Evolutionary conservation across 2,329 filamentous ascomycete genomes (phyloP).

Genomic region (Sordariomycetes sp.): DNA sequence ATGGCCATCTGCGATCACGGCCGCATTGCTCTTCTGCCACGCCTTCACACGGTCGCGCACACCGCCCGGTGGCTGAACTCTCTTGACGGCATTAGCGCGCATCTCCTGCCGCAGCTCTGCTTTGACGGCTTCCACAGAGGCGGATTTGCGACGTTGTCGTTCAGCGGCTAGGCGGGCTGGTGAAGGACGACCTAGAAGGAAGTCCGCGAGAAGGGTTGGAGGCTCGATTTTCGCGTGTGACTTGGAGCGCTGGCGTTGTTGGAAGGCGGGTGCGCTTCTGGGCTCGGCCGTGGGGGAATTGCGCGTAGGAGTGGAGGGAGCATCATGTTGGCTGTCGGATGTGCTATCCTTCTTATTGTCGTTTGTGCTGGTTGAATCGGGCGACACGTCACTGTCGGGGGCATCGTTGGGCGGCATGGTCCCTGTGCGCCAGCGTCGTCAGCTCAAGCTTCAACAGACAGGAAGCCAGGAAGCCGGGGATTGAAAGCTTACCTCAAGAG

Average conservation of each 20-base stretch:
- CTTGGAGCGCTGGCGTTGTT: slow-evolving; percentile 10
- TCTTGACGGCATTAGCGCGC: slow-evolving; percentile 48
- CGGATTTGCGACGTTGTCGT: slow-evolving; percentile 44
- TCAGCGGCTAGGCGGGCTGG: slow-evolving; percentile 45
- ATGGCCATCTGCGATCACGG: slow-evolving; percentile 40
- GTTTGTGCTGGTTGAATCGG: slow-evolving; percentile 13
- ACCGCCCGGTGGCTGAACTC: slow-evolving; percentile 53
- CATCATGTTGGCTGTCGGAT: too few relatives aligned
- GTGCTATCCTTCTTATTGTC: slow-evolving; percentile 1
- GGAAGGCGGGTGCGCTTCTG: slow-evolving; percentile 21
- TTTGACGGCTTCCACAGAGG: slow-evolving; percentile 52
- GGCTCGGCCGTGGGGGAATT: slow-evolving; percentile 14
- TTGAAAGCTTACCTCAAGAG: too few relatives aligned
- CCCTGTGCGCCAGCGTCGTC: too few relatives aligned
- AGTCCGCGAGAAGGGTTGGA: slow-evolving; percentile 44
- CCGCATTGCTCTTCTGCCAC: slow-evolving; percentile 76
- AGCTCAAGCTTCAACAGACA: too few relatives aligned
- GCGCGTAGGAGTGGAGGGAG: slow-evolving; percentile 6
- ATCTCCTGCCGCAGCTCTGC: slow-evolving; percentile 41
- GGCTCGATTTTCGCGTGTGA: slow-evolving; percentile 22
- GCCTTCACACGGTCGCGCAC: slow-evolving; percentile 71
- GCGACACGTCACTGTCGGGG: slow-evolving; percentile 14
- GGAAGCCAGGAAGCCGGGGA: too few relatives aligned
- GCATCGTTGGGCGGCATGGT: slow-evolving; percentile 3
- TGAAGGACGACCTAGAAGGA: slow-evolving; percentile 47